Percentiles rank a stretch among this genome's conserved stretches.
These are phyloP conservation scores for Irpex sp. DNA, from an alignment of 1,284 basidiomycete genomes.

Conservation along the genomic window DNA sequence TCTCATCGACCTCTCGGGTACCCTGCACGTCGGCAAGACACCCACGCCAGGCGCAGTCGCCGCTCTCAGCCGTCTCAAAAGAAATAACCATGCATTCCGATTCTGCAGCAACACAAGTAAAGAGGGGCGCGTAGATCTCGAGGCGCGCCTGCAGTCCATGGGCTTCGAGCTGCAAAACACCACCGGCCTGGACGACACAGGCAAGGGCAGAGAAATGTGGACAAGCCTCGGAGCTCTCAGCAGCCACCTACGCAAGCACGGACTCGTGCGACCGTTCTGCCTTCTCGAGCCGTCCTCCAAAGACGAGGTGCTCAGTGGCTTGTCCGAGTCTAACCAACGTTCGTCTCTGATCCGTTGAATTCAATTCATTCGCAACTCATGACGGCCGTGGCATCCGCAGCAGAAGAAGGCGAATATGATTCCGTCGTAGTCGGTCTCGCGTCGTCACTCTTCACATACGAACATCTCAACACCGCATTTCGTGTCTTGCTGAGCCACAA, in stretches of 20 bases:
- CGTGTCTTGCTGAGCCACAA: constrained; percentile 45
- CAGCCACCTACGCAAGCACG: constrained; percentile 37
- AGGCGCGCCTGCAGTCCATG: constrained; percentile 40
- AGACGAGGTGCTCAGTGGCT: constrained; percentile 41
- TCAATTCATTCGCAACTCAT: neutral
- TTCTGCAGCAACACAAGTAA: constrained; percentile 63
- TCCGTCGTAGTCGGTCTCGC: constrained; percentile 68
- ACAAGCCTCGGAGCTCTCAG: constrained; percentile 63
- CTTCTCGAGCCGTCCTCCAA: constrained; percentile 56
- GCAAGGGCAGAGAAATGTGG: constrained; percentile 41
- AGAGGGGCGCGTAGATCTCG: constrained; percentile 46
- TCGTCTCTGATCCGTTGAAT: neutral
- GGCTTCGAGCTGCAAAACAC: constrained; percentile 42
- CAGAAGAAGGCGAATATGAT: constrained; percentile 36
- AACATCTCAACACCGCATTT: constrained; percentile 62
- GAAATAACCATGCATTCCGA: constrained; percentile 43
- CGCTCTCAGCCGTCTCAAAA: constrained; percentile 47
- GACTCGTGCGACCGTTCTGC: constrained; percentile 50
- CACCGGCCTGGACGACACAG: neutral
- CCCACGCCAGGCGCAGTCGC: constrained; percentile 48
- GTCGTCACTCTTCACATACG: constrained; percentile 51
- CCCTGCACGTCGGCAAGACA: constrained; percentile 52
- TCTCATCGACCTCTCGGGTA: constrained; percentile 70
- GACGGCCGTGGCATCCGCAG: neutral
- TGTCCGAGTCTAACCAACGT: neutral